phyloP scores from a whole-genome alignment of 257 asterid species.

The Nicotiana tabacum region DNA sequence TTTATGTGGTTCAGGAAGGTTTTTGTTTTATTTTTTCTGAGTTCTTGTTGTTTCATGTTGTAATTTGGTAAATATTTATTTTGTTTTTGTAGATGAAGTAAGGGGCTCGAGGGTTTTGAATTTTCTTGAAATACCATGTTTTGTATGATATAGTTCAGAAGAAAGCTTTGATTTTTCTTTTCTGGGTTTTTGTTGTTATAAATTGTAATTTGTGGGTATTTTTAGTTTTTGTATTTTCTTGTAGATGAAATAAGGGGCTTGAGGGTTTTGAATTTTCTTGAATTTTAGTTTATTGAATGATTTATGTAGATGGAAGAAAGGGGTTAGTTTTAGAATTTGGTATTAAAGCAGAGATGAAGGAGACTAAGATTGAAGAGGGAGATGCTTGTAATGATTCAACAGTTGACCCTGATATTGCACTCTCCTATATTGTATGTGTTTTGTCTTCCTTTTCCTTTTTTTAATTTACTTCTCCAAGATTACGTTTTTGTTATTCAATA shows the following conservation, averaged over 20 bases:
- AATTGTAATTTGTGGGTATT: neutral
- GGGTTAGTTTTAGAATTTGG: neutral
- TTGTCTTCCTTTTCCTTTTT: neutral
- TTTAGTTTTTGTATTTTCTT: neutral
- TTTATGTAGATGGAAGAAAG: neutral
- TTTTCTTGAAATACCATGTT: neutral
- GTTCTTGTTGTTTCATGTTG: neutral
- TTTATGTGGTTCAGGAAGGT: neutral
- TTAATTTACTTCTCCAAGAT: neutral
- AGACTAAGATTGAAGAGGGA: slow-evolving; percentile 8
- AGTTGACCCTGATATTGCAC: slow-evolving; percentile 10
- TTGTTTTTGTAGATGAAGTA: neutral
- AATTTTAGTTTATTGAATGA: neutral
- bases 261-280: neutral
- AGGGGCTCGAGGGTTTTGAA: neutral
- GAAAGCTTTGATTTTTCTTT: neutral
- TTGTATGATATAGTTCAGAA: neutral
- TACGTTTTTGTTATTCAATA: neutral
- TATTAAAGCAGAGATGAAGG: neutral
- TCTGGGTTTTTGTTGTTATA: neutral
- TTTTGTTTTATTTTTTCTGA: neutral
- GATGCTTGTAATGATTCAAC: slow-evolving; percentile 12
- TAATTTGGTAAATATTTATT: neutral
- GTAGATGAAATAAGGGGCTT: neutral
- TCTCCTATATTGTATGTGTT: neutral